Conservation (phyloP, 768 basidiomycete genomes). For the Termitomyces sp. region DNA sequence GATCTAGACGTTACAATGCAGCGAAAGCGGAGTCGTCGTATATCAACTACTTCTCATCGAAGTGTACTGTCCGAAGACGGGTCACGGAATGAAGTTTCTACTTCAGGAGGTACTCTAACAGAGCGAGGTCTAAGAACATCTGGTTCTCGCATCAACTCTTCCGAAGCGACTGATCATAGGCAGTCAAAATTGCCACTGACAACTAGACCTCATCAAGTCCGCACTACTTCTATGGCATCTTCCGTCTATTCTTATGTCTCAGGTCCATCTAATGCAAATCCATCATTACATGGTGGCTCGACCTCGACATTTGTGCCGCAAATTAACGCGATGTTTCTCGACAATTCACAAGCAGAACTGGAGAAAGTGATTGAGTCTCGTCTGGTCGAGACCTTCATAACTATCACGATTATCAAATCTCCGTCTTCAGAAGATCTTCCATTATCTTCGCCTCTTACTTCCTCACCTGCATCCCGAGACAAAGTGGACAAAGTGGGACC, state of each 20-base stretch:
- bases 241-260: slow-evolving; percentile 31
- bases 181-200: slow-evolving; percentile 24
- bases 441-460: slow-evolving; percentile 1
- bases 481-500: background rate
- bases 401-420: slow-evolving; percentile 37
- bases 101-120: slow-evolving; percentile 16
- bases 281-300: slow-evolving; percentile 12
- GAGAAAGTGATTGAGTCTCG: slow-evolving; percentile 70
- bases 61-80: slow-evolving; percentile 43
- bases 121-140: slow-evolving; percentile 36
- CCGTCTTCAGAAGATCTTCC: background rate
- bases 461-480: background rate
- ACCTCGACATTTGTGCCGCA: slow-evolving; percentile 15
- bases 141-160: slow-evolving; percentile 38
- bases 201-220: slow-evolving; percentile 33
- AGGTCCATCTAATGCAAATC: slow-evolving; percentile 13
- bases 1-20: slow-evolving; percentile 61
- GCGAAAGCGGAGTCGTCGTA: slow-evolving; percentile 52
- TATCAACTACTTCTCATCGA: slow-evolving; percentile 54
- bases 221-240: slow-evolving; percentile 51
- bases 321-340: slow-evolving; percentile 35
- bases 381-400: slow-evolving; percentile 73
- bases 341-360: slow-evolving; percentile 61
- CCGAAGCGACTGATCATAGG: slow-evolving; percentile 12
- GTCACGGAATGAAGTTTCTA: slow-evolving; percentile 21